phyloP scores from a whole-genome alignment of 2,329 filamentous ascomycete species.

The Alternaria tenuissima region DNA sequence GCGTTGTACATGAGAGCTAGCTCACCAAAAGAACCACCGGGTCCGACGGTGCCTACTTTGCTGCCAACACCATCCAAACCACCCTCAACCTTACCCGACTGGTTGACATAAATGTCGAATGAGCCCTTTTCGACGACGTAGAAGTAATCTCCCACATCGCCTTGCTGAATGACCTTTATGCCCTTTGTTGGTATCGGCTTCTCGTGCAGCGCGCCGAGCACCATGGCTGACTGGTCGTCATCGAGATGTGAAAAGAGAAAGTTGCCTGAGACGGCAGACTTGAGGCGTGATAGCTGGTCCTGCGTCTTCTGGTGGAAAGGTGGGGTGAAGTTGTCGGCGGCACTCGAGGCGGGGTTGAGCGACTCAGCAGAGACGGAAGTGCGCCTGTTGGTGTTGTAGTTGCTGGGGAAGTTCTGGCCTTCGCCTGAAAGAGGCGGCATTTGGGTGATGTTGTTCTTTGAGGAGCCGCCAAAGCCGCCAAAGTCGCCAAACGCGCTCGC shows the following conservation, averaged over 20 bases:
- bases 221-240: constrained; percentile 87
- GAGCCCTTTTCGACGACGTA: constrained; percentile 92
- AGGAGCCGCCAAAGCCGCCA: constrained; percentile 42
- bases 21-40: constrained; percentile 95
- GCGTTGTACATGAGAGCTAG: constrained; percentile 99
- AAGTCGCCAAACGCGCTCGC: constrained; percentile 52
- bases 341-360: constrained; percentile 84
- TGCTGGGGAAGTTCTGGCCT: constrained; percentile 79
- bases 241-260: constrained; percentile 95
- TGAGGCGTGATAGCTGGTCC: constrained; percentile 82
- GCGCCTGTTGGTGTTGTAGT: constrained; percentile 92
- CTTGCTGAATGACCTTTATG: constrained; percentile 91
- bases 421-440: constrained; percentile 58
- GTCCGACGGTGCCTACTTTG: constrained; percentile 81
- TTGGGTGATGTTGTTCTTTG: constrained; percentile 49
- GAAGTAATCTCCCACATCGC: constrained; percentile 96
- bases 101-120: constrained; percentile 92
- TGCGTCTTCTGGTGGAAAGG: constrained; percentile 82
- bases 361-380: constrained; percentile 98
- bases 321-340: constrained; percentile 88
- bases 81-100: constrained; percentile 76
- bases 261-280: constrained; percentile 83
- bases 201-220: constrained; percentile 89
- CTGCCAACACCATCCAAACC: constrained; percentile 83
- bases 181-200: constrained; percentile 94